Evolutionary conservation across 805 yeast species (phyloP).

Genomic region (Yamadazyma kitorensis): DNA sequence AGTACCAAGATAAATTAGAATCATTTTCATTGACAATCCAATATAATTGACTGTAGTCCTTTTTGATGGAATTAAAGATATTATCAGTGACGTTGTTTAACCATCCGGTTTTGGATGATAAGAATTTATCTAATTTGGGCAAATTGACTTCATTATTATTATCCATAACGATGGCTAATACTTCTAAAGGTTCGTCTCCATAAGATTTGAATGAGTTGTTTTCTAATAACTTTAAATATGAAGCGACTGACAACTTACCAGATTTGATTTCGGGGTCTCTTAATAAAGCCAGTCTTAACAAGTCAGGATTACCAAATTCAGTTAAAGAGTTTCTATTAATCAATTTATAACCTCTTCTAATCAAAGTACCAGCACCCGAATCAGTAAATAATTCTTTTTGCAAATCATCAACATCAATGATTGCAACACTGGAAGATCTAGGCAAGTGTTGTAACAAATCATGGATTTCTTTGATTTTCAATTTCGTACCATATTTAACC

Average conservation of each 20-base stretch:
- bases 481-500: conserved; percentile 98
- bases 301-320: conserved; percentile 72
- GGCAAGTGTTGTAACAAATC: conserved; percentile 93
- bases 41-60: conserved; percentile 69
- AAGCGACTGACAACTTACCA: conserved; percentile 72
- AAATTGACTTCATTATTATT: conserved; percentile 39
- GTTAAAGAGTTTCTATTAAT: conserved; percentile 63
- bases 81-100: conserved; percentile 95
- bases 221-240: conserved; percentile 74
- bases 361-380: conserved; percentile 98
- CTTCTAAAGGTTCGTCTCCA: conserved; percentile 96
- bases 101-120: conserved; percentile 92
- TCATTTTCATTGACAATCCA: conserved; percentile 93
- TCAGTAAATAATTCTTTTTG: conserved; percentile 98
- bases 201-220: conserved; percentile 64
- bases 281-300: conserved; percentile 70
- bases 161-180: conserved; percentile 74
- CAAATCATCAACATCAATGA: conserved; percentile 89
- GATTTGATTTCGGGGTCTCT: conserved; percentile 73
- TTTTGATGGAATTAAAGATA: conserved; percentile 76
- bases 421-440: conserved; percentile 96
- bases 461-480: conserved; percentile 94
- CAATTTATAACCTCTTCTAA: conserved; percentile 94
- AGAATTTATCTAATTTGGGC: conserved; percentile 78
- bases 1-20: conserved; percentile 87